These are phyloP conservation scores for Globisporangium polare DNA, from an alignment of 352 stramenopile genomes.

Conservation along the genomic window DNA sequence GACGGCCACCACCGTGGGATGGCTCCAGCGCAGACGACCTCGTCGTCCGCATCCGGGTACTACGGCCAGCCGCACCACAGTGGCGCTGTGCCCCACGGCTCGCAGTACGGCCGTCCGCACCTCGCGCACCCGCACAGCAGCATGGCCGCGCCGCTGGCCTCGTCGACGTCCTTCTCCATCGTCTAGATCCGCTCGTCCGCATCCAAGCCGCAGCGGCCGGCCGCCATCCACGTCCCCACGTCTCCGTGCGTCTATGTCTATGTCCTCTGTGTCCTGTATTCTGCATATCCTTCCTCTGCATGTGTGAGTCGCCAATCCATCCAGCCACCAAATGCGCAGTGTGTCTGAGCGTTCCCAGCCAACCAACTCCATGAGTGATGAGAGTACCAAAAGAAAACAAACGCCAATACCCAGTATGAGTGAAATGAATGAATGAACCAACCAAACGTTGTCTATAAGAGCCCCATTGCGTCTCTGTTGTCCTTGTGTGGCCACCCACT, in stretches of 20 bases:
- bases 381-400: not conserved
- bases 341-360: not conserved
- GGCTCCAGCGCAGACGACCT: not conserved
- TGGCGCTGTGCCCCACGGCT: not conserved
- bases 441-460: conserved; percentile 6
- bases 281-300: not conserved
- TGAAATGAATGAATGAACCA: conserved; percentile 1
- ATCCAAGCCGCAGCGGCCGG: not conserved
- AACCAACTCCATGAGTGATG: not conserved
- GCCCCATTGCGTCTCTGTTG: not conserved
- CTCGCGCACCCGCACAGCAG: conserved; percentile 15
- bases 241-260: conserved; percentile 7
- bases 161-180: conserved; percentile 11
- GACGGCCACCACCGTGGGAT: conserved; percentile 9
- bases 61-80: not conserved
- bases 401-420: not conserved
- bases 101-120: conserved; percentile 14
- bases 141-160: conserved; percentile 10
- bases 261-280: not conserved
- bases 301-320: not conserved
- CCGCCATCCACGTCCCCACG: not conserved
- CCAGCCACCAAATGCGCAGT: not conserved
- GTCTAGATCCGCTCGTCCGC: conserved; percentile 2
- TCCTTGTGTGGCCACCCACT: too few species aligned
- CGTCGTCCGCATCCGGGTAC: not conserved